These are phyloP conservation scores for Actinomortierella ambigua DNA, from an alignment of 371 early-diverging fungal genomes.

Conservation along the genomic window DNA sequence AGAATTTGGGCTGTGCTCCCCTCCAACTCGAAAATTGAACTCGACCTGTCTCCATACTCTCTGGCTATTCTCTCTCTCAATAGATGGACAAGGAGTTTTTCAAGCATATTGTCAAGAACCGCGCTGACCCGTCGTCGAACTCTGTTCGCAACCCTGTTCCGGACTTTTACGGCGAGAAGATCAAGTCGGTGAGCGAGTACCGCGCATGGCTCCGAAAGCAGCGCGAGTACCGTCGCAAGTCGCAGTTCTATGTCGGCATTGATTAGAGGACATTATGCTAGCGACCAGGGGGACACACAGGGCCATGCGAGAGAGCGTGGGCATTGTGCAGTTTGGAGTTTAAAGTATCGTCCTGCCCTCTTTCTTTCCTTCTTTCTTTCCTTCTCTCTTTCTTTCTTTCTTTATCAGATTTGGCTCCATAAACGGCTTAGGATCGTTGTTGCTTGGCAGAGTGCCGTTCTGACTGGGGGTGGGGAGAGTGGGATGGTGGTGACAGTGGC, in stretches of 20 bases:
- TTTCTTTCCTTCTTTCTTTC: no score
- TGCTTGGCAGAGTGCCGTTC: no score
- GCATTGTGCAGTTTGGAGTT: no score
- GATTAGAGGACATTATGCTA: slow-evolving; percentile 17
- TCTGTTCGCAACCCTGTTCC: slow-evolving; percentile 84
- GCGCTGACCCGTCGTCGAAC: slow-evolving; percentile 79
- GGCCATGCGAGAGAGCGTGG: no score
- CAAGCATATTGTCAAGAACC: slow-evolving; percentile 76
- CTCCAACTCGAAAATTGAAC: not conserved
- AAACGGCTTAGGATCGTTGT: no score
- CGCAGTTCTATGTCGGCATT: slow-evolving; percentile 61
- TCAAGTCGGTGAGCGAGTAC: slow-evolving; percentile 82
- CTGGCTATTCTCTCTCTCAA: not conserved
- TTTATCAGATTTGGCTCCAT: no score
- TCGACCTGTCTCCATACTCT: not conserved
- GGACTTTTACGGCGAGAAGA: slow-evolving; percentile 94
- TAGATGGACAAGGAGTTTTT: slow-evolving; percentile 80
- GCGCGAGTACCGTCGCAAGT: slow-evolving; percentile 78
- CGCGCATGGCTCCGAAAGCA: slow-evolving; percentile 91
- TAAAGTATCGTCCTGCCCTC: no score
- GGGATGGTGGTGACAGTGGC: no score
- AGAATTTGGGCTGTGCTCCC: no score
- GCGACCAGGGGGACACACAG: no score
- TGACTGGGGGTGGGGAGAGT: no score
- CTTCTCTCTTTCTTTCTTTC: no score